Base-by-base conservation (phyloP, 441 rosid genomes). In the Gossypium lobatum region DNA sequence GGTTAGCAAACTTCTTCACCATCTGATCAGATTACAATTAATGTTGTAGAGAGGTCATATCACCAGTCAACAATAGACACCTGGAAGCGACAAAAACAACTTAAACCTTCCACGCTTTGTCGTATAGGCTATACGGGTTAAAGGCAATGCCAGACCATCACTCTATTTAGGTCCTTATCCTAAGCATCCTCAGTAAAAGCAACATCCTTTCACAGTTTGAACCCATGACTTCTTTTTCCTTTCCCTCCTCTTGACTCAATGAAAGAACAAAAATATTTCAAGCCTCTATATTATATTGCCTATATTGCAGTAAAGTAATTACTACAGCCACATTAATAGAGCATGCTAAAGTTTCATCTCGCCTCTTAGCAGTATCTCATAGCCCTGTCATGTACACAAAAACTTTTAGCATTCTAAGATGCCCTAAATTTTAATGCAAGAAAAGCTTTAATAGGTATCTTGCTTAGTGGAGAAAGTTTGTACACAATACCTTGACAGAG, bases 401-500 rank as follows among this genome's bases (percentile, higher is more conserved):
- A 48, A n/a, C n/a, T 62, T 25, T 25, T 53, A 65, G 45, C 64
- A 65, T 25, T 17, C 16, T 45, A 72, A 46, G 21, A 61, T n/a
- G n/a, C 34, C 45, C 46, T 4, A 37, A 39, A 26, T 21, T 31
- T n/a, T 6, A 20, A 25, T 16, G 11, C 26, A 11, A 4, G 61
- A 67, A 52, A 37, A 46, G 21, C 26, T 39, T 28, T 31, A 50
- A 69, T 64, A 63, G 46, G n/a, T 39, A 45, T 55, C 18, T 62
- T 55, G 45, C 54, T 63, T 18, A 52, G 73, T 3, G 31, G 67
- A 14, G 42, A 74, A 71, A 72, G 45, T 68, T 37, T 23, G 46
- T 62, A n/a, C 71, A 45, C 72, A 76, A 76, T 88, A 88, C 99
- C 96, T 93, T 95, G 76, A 95, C 80, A 77, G 64, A 78, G 74